Evolutionary conservation across 352 stramenopile genomes (phyloP), one percentile per base, ranked within the genome.

Genomic region (Globisporangium barbulae): DNA sequence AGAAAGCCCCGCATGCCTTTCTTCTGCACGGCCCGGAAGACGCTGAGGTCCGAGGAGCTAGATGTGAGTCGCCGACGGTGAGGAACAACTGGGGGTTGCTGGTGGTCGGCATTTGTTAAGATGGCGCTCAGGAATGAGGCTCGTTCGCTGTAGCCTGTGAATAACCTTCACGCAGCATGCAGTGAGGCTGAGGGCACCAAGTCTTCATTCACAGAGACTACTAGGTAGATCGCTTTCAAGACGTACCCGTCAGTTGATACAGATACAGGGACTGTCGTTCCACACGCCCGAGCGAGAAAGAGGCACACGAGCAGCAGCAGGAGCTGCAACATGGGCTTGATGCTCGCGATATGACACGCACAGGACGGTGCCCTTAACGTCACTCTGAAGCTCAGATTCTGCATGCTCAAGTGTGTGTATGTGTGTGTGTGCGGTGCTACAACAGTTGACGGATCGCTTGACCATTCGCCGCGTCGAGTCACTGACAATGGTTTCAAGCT

Each of bases 1-100:
- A 88, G 69, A 61, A 87, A 83, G 0, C 81, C 83, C 19, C 79
- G 70, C 59, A 92, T 63, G 0, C 83, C 83, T 56, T 81, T 85
- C 41, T 61, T 65, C 8, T 65, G 28, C 19, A 89, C 52, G 0
- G 72, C 56, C 22, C 76, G 72, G 56, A 92, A 92, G 10, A 62
- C 68, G 22, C 28, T 70, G 17, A 82, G 67, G 42, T 22, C 5
- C 5, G 62, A 22, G 8, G 64, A 44, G 28, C 1, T 45, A 1
- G 25, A n/a, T 31, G 56, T 19, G 25, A 68, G 62, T 19, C 62
- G 21, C 63, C 47, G 15, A 54, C 52, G 19, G 5, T 39, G 21
- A 19, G 12, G 3, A 7, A 52, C 4, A 31, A 6, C 19, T 69
- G 67, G 17, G 7, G n/a, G 15, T 21, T 49, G 53, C 21, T 49